These are phyloP conservation scores for Emmonsiellopsis sp. DNA, from an alignment of 2,329 filamentous ascomycete species.

Conservation along the genomic window DNA sequence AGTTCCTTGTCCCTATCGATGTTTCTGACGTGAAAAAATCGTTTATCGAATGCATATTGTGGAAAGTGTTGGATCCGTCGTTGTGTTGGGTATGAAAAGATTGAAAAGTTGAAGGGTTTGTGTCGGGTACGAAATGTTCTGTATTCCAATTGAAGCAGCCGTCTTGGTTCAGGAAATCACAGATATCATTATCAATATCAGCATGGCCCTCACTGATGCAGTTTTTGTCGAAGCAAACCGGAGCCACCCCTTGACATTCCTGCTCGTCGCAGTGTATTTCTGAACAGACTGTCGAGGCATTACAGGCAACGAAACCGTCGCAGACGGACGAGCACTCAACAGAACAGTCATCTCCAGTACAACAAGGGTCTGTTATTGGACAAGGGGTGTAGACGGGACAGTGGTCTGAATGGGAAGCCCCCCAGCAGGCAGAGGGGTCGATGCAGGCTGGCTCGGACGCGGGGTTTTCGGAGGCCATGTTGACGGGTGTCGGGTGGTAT, in stretches of 20 bases:
- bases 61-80: slow-evolving; percentile 3
- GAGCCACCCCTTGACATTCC: slow-evolving; percentile 20
- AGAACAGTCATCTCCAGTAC: slow-evolving; percentile 29
- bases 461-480: slow-evolving; percentile 23
- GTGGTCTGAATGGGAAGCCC: slow-evolving; percentile 20
- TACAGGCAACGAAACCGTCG: slow-evolving; percentile 32
- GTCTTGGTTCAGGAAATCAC: slow-evolving; percentile 24
- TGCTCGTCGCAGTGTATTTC: slow-evolving; percentile 22
- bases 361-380: slow-evolving; percentile 20
- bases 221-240: slow-evolving; percentile 29
- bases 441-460: slow-evolving; percentile 15
- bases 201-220: slow-evolving; percentile 20
- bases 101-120: slow-evolving; percentile 12
- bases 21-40: slow-evolving; percentile 6
- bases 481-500: slow-evolving; percentile 32
- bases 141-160: slow-evolving; percentile 21
- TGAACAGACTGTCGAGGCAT: slow-evolving; percentile 29
- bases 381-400: slow-evolving; percentile 15
- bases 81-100: slow-evolving; percentile 10
- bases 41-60: slow-evolving; percentile 7
- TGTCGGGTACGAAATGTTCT: slow-evolving; percentile 17
- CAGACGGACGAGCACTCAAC: slow-evolving; percentile 30
- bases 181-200: slow-evolving; percentile 19
- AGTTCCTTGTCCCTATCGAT: not conserved
- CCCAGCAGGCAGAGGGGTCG: slow-evolving; percentile 18